phyloP scores from a whole-genome alignment of 257 asterid genomes.

The Nicotiana obtusifolia region DNA sequence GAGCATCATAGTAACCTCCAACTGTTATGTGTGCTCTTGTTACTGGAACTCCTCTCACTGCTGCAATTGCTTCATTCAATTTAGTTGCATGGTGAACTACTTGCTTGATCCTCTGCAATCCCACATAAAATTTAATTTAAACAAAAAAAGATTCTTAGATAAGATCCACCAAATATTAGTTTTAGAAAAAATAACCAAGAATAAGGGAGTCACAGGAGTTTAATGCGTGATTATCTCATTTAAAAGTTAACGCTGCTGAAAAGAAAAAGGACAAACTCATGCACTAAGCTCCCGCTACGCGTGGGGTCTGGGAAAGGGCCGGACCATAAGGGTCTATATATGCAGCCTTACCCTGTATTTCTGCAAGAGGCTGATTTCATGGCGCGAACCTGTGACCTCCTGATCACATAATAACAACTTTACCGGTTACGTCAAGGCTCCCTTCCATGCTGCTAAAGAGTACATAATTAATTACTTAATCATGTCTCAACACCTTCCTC shows the following conservation, averaged over 20 bases:
- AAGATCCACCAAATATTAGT: neutral
- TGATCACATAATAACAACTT: no score
- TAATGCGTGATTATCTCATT: neutral
- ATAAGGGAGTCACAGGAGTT: neutral
- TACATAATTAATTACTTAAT: no score
- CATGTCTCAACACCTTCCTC: no score
- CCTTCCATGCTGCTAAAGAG: no score
- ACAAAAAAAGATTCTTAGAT: neutral
- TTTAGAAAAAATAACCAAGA: neutral
- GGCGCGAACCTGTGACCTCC: accelerated
- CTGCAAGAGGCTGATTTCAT: no score
- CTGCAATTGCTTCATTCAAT: slow-evolving; percentile 44
- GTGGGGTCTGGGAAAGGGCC: accelerated
- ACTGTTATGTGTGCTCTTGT: slow-evolving; percentile 51
- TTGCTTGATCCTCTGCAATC: slow-evolving; percentile 43
- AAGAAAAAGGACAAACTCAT: no score
- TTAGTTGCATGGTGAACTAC: slow-evolving; percentile 34
- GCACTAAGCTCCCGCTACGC: accelerated
- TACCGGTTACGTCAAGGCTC: no score
- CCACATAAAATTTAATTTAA: neutral
- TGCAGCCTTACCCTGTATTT: no score
- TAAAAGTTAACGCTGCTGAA: neutral
- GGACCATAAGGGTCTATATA: no score
- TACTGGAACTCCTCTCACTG: slow-evolving; percentile 37
- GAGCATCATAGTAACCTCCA: slow-evolving; percentile 56